These are phyloP conservation scores for Cucurbita maxima DNA, from an alignment of 306 rosid species.

Conservation along the genomic window DNA sequence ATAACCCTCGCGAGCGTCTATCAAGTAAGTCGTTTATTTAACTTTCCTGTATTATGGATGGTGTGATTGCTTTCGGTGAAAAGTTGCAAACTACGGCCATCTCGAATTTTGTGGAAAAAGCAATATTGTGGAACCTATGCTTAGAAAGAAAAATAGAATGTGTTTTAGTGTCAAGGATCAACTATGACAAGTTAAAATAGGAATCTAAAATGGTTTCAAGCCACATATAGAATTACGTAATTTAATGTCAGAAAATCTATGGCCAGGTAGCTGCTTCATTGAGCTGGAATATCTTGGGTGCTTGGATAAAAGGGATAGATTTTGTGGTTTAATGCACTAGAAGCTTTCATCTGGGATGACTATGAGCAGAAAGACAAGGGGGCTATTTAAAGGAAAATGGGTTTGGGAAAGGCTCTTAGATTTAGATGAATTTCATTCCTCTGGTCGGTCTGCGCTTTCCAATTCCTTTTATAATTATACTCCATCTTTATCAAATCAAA, in stretches of 20 bases:
- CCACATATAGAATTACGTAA: not conserved
- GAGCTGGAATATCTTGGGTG: not conserved
- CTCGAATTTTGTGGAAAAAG: not conserved
- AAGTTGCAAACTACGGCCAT: not conserved
- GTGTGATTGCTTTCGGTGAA: not conserved
- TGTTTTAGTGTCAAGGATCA: too few relatives aligned
- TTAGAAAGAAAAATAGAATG: too few relatives aligned
- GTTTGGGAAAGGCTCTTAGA: not conserved
- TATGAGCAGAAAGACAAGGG: not conserved
- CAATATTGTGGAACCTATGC: too few relatives aligned
- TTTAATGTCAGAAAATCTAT: not conserved
- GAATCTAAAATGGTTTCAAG: not conserved
- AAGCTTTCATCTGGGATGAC: not conserved
- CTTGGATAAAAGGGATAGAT: not conserved
- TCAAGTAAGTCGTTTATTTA: conserved; percentile 35
- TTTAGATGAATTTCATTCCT: not conserved
- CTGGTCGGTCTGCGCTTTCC: not conserved
- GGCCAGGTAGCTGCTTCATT: not conserved
- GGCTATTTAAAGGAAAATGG: not conserved
- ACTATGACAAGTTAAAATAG: too few relatives aligned
- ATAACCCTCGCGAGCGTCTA: conserved; percentile 90
- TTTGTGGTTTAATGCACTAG: not conserved
- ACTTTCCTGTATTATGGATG: not conserved
- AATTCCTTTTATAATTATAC: not conserved
- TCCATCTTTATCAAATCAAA: not conserved